A percentile compares a stretch with the other conserved stretches of the same genome.
phyloP scores from a whole-genome alignment of 83 land plant genomes.

The Diphasiastrum complanatum region DNA sequence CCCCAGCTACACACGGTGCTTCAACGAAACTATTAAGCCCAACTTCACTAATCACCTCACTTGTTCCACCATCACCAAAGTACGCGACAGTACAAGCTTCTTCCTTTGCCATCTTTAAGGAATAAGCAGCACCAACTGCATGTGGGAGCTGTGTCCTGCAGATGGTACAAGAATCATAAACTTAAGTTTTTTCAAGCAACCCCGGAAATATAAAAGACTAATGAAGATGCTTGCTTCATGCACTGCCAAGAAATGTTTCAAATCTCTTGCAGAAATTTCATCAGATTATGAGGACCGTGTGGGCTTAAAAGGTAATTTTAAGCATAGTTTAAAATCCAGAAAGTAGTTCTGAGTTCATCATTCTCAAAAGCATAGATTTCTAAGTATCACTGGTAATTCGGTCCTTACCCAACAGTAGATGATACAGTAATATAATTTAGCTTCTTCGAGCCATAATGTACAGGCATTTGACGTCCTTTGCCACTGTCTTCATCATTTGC shows the following conservation, averaged over 20 bases:
- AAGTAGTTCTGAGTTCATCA: neutral
- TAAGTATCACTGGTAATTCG: neutral
- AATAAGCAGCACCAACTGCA: slow-evolving; percentile 87
- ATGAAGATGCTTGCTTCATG: too few species aligned
- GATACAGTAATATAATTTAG: slow-evolving; percentile 80
- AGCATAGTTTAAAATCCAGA: neutral
- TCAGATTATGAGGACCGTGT: too few species aligned
- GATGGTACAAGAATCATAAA: neutral
- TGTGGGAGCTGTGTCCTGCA: slow-evolving; percentile 75
- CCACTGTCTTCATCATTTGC: slow-evolving; percentile 69
- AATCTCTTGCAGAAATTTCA: too few species aligned
- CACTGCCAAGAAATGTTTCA: slow-evolving; percentile 2
- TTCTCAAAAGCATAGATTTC: neutral
- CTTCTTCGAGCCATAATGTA: slow-evolving; percentile 79
- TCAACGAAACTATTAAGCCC: neutral
- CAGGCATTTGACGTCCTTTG: slow-evolving; percentile 93
- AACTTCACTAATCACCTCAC: slow-evolving; percentile 38
- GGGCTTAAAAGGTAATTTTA: too few species aligned
- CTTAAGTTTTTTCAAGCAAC: neutral
- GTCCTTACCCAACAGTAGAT: slow-evolving; percentile 81
- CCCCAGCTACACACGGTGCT: too few species aligned
- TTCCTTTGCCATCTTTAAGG: slow-evolving; percentile 63
- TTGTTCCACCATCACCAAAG: slow-evolving; percentile 84
- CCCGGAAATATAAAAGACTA: too few species aligned
- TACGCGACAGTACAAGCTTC: slow-evolving; percentile 63